phyloP scores from a whole-genome alignment of 164 flowering plant genomes.

The Cinnamomum micranthum region DNA sequence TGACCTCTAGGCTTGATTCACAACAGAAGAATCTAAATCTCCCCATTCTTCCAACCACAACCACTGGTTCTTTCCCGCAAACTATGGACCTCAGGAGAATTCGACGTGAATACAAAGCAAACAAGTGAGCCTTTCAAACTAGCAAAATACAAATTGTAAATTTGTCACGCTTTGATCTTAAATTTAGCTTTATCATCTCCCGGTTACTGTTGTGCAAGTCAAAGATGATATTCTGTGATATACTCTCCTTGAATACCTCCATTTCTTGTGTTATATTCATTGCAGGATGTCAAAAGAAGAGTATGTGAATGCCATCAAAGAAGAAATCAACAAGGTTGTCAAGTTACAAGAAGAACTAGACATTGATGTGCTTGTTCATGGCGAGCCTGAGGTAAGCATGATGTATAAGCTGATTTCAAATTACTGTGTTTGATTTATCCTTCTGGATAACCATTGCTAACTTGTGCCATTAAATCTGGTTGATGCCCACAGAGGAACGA shows the following conservation, averaged over 20 bases:
- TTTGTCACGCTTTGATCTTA: background rate
- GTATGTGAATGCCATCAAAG: slow-evolving; percentile 23
- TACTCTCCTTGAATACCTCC: background rate
- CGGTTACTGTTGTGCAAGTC: no score
- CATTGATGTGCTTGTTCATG: slow-evolving; percentile 27
- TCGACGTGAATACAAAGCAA: slow-evolving; percentile 91
- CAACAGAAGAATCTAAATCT: slow-evolving; percentile 92
- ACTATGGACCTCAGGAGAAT: slow-evolving; percentile 81
- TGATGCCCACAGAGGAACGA: slow-evolving; percentile 21
- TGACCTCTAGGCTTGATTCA: slow-evolving; percentile 77
- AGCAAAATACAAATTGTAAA: background rate
- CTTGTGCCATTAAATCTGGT: background rate
- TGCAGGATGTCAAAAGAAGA: slow-evolving; percentile 22
- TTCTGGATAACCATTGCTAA: background rate
- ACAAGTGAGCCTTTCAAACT: slow-evolving; percentile 51
- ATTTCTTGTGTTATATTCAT: background rate
- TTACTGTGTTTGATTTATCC: background rate
- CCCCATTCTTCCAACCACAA: slow-evolving; percentile 91
- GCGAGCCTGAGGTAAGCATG: slow-evolving; percentile 24
- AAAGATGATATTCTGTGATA: no score
- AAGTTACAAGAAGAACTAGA: slow-evolving; percentile 25
- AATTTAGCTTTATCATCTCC: background rate
- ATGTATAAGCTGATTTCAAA: background rate
- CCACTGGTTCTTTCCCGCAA: slow-evolving; percentile 98
- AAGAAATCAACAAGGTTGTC: slow-evolving; percentile 23